Evolutionary conservation across 805 yeast genomes (phyloP).

Genomic region (Ogataea naganishii): DNA sequence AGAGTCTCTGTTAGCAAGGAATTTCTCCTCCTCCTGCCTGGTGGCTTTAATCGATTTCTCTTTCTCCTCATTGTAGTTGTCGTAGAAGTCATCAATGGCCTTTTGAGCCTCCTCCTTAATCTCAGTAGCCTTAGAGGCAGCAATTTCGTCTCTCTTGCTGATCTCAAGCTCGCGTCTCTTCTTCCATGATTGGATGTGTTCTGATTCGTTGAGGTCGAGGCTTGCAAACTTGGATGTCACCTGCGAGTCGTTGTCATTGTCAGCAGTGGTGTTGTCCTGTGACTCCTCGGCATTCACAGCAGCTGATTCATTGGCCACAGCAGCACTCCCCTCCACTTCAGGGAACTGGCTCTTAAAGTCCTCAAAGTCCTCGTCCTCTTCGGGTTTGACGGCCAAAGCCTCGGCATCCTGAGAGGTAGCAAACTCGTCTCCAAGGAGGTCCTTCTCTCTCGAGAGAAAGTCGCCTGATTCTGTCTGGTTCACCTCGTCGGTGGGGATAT

Average conservation of each 20-base stretch:
- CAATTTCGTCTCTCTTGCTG: constrained; percentile 66
- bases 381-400: constrained; percentile 29
- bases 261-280: constrained; percentile 5
- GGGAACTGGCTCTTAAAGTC: constrained; percentile 63
- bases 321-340: constrained; percentile 32
- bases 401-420: constrained; percentile 54
- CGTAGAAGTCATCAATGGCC: constrained; percentile 87
- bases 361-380: constrained; percentile 35
- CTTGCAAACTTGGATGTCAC: constrained; percentile 25
- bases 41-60: constrained; percentile 60
- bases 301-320: constrained; percentile 7
- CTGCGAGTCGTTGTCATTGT: constrained; percentile 1
- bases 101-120: constrained; percentile 69
- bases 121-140: constrained; percentile 52
- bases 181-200: constrained; percentile 68
- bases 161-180: constrained; percentile 74
- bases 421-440: constrained; percentile 63
- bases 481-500: constrained; percentile 24
- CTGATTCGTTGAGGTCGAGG: constrained; percentile 39
- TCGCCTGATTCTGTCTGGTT: constrained; percentile 37
- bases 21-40: constrained; percentile 59
- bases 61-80: constrained; percentile 77
- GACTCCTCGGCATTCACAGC: constrained; percentile 4
- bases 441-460: constrained; percentile 62
- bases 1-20: constrained; percentile 65